Conservation (phyloP, 441 rosid genomes). For the Eruca vesicaria region DNA sequence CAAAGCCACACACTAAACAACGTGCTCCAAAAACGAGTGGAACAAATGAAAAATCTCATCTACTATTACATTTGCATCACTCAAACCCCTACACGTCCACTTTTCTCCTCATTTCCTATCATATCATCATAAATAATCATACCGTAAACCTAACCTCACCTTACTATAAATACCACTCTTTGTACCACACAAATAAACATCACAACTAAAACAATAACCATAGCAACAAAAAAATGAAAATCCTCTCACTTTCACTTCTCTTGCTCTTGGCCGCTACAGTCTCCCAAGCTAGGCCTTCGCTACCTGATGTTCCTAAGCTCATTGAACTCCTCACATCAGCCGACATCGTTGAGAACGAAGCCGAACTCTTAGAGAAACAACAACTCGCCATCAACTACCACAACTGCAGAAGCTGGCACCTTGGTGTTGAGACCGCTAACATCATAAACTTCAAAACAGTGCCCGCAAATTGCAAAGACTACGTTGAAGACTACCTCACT, state of each 20-base stretch:
- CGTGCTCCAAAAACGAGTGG: constrained; percentile 15
- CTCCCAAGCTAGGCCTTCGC: constrained; percentile 1
- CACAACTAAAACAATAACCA: constrained; percentile 13
- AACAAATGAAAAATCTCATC: neutral
- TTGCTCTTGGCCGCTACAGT: constrained; percentile 29
- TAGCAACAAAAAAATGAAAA: constrained; percentile 11
- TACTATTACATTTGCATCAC: neutral
- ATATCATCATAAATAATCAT: neutral
- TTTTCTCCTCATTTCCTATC: neutral
- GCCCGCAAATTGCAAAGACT: constrained; percentile 47
- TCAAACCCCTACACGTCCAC: constrained; percentile 1
- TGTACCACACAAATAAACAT: constrained; percentile 1
- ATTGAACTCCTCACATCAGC: constrained; percentile 11
- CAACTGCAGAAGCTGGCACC: constrained; percentile 34
- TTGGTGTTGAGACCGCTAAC: constrained; percentile 1
- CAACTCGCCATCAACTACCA: constrained; percentile 26
- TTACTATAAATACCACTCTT: constrained; percentile 22
- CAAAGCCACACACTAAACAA: neutral
- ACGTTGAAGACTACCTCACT: constrained; percentile 57
- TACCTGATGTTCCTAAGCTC: constrained; percentile 5
- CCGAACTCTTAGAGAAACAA: constrained; percentile 5
- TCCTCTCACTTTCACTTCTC: constrained; percentile 25
- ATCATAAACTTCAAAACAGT: constrained; percentile 37
- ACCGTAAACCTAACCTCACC: neutral
- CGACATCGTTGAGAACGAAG: neutral